Base-by-base conservation (phyloP, 2,329 filamentous ascomycete genomes). In the Colletotrichum sp. region DNA sequence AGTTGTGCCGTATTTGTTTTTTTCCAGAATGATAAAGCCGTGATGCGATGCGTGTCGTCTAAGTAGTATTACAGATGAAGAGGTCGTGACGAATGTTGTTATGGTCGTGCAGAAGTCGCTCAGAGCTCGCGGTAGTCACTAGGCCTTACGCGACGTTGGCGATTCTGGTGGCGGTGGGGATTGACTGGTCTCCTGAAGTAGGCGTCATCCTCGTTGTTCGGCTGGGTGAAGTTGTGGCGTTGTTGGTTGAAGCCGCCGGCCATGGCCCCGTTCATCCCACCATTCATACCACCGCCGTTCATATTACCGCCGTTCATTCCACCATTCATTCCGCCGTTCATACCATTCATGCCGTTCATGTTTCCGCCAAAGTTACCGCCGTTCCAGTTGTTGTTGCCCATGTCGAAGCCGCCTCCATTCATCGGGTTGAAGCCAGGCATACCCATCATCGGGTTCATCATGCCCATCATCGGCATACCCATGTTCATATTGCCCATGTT, bases 151-250 rank as follows among this genome's bases (percentile, higher is more conserved):
- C 95, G 90, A 78, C 94, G 92, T 80, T 95, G 93, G 80, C 94
- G 92, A 81, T 96, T 95, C 84, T 96, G 94, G 82, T 97, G 95
- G 67, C 97, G 92, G 82, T 98, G 95, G 4, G 96, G 96, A 82
- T 99, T 99, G 77, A 99, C 95, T 0, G 97, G 97, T 84, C 98
- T 96, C 74, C 97, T 92, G 84, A 99, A 98, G 86, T 99, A 99
- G 8, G 97, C 95, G 76, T 96, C 95, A 74, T 98, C 96, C 72
- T 98, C 95, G 78, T 92, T 92, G 74, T 90, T 93, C 3, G 90
- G 89, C 75, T 87, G 86, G 2, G 84, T 81, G 65, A 89, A 89
- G 79, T 86, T 87, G 79, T 78, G 76, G n/a, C 77, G 70, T 24
- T 78, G 75, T 21, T 76, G 74, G 38, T 77, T 76, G 73, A 68